Base-by-base conservation (phyloP, 257 asterid species). In the Solanum paucissectum region DNA sequence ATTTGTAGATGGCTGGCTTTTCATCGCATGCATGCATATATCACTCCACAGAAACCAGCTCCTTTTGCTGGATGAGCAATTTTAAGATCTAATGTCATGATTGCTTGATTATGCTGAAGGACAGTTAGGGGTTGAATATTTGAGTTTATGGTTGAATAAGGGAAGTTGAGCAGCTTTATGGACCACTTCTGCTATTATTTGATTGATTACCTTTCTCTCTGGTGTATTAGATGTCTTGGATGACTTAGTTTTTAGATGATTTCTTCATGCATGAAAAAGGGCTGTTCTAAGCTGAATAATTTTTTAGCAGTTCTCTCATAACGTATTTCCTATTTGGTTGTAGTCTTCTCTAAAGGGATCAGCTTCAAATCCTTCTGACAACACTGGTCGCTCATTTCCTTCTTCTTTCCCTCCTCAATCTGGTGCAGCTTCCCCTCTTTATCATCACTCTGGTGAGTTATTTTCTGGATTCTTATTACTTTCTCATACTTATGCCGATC, bases 281-380 rank as follows among this genome's bases (percentile, higher is more conserved):
- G 69, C 68, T 81, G 21, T 29, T 33, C 85, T 49, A 58, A 49
- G 37, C 42, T 81, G 25, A 49, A 49, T 32, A 79, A 25, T 16
- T 18, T 27, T 44, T 81, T 49, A 81, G 29, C 37, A 29, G 42
- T 81, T 5, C 85, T 5, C 40, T 81, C 42, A 29, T 81, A 32
- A 29, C 12, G 4, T 49, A 49, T 81, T 81, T 81, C n/a, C 85
- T 76, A 77, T 71, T 73, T 87, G 86, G 88, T 79, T 91, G 88
- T 94, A 95, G 98, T 93, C 98, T 46, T 90, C 95, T 62, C 81
- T 94, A 90, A 96, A 91, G 69, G 96, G 95, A 74, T 95, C 98
- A 86, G 93, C 93, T 91, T 92, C 99, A 87, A 96, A 94, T 90
- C 91, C 91, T 90, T 89, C 94, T 38, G 99, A 96, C 83, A 88